A percentile compares a stretch with the other conserved stretches of the same genome.
phyloP scores from a whole-genome alignment of 179 eudicot species.

The Silene vulgaris region DNA sequence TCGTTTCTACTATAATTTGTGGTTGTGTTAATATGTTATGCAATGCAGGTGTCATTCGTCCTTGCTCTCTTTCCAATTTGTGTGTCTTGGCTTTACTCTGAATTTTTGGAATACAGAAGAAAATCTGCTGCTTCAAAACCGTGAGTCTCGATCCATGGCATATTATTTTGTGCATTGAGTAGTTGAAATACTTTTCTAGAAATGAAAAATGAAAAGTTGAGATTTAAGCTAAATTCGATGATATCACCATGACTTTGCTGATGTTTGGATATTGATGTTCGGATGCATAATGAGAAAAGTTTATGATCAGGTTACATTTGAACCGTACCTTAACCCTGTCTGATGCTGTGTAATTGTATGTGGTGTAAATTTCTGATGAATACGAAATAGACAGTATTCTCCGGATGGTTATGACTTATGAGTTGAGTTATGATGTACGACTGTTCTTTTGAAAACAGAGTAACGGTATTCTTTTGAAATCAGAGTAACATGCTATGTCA shows the following conservation, averaged over 20 bases:
- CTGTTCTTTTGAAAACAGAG: neutral
- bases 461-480: neutral
- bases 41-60: slow-evolving; percentile 39
- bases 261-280: slow-evolving; percentile 10
- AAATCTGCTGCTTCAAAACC: slow-evolving; percentile 27
- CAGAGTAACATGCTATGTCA: neutral
- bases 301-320: neutral
- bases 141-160: slow-evolving; percentile 28
- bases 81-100: slow-evolving; percentile 37
- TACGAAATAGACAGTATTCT: neutral
- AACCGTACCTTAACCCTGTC: neutral
- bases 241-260: neutral
- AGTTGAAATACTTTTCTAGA: neutral
- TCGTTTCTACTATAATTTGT: neutral
- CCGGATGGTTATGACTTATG: neutral
- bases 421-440: neutral
- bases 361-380: neutral
- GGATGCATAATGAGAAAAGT: neutral
- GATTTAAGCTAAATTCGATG: neutral
- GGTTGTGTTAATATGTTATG: neutral
- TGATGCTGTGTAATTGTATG: neutral
- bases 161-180: slow-evolving; percentile 8
- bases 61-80: slow-evolving; percentile 34
- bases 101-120: slow-evolving; percentile 35
- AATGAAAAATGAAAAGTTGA: slow-evolving; percentile 2